Evolutionary conservation across 345 rosid species (phyloP).

Genomic region (Boechera stricta): DNA sequence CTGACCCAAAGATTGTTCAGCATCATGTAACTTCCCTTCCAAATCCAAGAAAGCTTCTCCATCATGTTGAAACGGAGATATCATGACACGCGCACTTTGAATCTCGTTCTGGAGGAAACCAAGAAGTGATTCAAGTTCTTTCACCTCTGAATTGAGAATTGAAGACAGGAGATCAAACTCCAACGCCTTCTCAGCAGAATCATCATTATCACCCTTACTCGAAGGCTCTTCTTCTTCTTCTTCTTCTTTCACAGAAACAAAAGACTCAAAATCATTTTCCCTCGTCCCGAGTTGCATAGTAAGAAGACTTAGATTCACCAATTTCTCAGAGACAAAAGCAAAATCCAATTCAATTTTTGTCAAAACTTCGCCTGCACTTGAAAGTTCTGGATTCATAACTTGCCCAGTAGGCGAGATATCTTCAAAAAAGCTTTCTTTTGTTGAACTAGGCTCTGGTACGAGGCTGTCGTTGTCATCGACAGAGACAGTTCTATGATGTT

Average conservation of each 20-base stretch:
- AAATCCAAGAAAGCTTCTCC: constrained; percentile 54
- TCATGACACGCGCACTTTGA: constrained; percentile 43
- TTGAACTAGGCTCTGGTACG: constrained; percentile 58
- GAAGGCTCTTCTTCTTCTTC: constrained; percentile 29
- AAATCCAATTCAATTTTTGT: constrained; percentile 71
- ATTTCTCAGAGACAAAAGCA: constrained; percentile 77
- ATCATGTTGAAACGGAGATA: constrained; percentile 55
- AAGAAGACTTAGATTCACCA: constrained; percentile 71
- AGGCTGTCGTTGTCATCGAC: constrained; percentile 60
- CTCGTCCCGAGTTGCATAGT: constrained; percentile 74
- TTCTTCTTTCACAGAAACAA: constrained; percentile 45
- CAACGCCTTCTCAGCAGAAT: constrained; percentile 59
- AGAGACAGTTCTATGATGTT: constrained; percentile 47
- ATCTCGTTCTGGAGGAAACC: constrained; percentile 49
- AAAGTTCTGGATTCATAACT: constrained; percentile 53
- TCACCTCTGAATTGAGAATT: constrained; percentile 68
- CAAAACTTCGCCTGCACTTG: constrained; percentile 54
- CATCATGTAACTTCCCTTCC: constrained; percentile 69
- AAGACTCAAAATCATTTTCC: constrained; percentile 76
- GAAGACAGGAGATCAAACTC: constrained; percentile 76
- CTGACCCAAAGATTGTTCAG: constrained; percentile 61
- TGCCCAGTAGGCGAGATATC: constrained; percentile 42
- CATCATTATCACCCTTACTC: constrained; percentile 26
- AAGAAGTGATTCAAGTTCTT: constrained; percentile 61
- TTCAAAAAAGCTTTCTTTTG: constrained; percentile 52